A percentile compares a stretch with the other conserved stretches of the same genome.
Evolutionary conservation across 108 stramenopile species (phyloP).

Genomic region (Cyclotella cryptica): DNA sequence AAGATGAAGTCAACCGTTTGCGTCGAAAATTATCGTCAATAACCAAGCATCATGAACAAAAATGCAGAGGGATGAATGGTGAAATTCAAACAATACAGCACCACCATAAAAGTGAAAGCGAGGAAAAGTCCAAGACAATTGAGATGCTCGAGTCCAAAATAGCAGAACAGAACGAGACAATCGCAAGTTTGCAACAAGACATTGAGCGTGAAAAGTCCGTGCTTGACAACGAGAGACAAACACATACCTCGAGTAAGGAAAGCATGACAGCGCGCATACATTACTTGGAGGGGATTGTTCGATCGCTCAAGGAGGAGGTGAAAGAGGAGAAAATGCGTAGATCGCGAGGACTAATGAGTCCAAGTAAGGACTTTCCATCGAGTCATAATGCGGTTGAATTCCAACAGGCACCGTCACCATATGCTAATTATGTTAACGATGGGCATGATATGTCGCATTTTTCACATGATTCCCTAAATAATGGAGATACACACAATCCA

Average conservation of each 20-base stretch:
- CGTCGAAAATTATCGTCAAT: constrained; percentile 12
- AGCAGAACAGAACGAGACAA: constrained; percentile 11
- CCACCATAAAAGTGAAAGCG: constrained; percentile 7
- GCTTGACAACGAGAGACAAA: constrained; percentile 21
- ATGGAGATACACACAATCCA: neutral
- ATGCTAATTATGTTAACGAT: no score
- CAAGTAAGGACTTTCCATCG: neutral
- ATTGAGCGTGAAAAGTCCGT: neutral
- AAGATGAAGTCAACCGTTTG: neutral
- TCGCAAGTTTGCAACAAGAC: constrained; percentile 20
- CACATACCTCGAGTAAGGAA: constrained; percentile 19
- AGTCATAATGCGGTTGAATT: neutral
- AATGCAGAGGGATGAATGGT: neutral
- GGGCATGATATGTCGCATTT: no score
- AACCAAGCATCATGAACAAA: constrained; percentile 5
- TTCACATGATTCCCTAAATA: no score
- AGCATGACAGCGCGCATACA: constrained; percentile 39
- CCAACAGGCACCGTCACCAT: neutral
- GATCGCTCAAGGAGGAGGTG: neutral
- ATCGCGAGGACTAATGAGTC: neutral
- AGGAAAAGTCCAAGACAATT: neutral
- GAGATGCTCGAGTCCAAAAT: constrained; percentile 22
- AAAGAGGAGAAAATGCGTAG: neutral
- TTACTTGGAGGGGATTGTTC: constrained; percentile 45
- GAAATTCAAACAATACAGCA: constrained; percentile 34